Evolutionary conservation across 2,329 filamentous ascomycete genomes (phyloP), one percentile per base, ranked within the genome.

Genomic region (Rugonectria rugulosa): DNA sequence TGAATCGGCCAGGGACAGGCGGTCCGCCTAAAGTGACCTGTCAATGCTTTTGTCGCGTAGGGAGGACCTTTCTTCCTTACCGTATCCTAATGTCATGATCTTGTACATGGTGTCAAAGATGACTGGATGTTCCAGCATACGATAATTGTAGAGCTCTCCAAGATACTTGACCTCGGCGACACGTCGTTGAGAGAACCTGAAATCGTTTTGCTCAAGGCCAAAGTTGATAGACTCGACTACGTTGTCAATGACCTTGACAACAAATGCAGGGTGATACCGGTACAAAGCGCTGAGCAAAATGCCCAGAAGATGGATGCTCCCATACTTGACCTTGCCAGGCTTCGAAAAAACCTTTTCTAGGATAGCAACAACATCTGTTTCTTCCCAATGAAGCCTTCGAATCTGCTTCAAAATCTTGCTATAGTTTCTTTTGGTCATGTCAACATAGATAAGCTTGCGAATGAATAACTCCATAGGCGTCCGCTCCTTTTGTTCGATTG

Each of bases 161-260:
- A 99, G 81, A 71, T 97, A 99, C 72, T 97, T 98, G 68, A 97
- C 91, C 73, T 98, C 94, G 3, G 96, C 91, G 59, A 99, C 88
- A 19, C 95, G 89, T 56, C 93, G 89, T 75, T 99, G 95, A 70
- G 96, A 97, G 77, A 92, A 96, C 68, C 96, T 93, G 81, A 97
- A 99, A 71, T 99, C 95, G 67, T 98, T 98, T 65, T 93, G 86
- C 74, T 99, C 95, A 3, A 99, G 81, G 1, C 95, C 95, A 61
- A 96, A 84, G 1, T 85, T 89, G 61, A 99, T 89, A 6, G 91
- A 89, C 73, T 99, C 96, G 14, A 98, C 81, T 6, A 98, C 78
- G 61, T 94, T 92, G 71, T 99, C 95, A 60, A 99, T 91, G 42
- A 97, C 88, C n/a, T 85, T 86, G 53, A 97, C 89, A 15, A 93